phyloP scores from a whole-genome alignment of 345 rosid species.

The Syzygium oleosum region DNA sequence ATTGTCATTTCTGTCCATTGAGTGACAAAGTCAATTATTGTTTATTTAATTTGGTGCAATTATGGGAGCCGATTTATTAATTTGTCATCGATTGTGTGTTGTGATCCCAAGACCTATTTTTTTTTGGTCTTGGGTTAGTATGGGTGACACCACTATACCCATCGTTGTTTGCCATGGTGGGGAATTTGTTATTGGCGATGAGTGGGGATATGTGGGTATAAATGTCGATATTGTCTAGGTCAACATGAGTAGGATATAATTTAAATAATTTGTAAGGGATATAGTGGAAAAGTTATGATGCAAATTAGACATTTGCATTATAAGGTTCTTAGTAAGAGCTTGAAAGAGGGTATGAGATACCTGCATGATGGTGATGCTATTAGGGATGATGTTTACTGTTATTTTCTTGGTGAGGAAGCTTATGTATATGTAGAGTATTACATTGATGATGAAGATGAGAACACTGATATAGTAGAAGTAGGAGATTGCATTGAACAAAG shows the following conservation, averaged over 20 bases:
- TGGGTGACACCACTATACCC: background rate
- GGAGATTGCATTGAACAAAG: background rate
- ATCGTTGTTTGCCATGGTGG: background rate
- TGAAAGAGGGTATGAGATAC: background rate
- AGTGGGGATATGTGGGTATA: background rate
- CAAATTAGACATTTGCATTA: background rate
- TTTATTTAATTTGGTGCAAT: background rate
- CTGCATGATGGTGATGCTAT: background rate
- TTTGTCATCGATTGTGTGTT: rapidly evolving
- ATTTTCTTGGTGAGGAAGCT: background rate
- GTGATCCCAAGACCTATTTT: background rate
- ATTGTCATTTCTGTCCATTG: background rate
- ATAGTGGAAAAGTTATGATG: background rate
- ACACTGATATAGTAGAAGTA: background rate
- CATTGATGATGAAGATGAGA: rapidly evolving
- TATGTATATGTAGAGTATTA: background rate
- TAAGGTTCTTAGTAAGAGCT: background rate
- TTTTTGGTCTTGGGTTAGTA: background rate
- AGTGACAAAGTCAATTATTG: background rate
- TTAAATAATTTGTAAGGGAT: background rate
- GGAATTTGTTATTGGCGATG: background rate
- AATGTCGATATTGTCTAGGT: background rate
- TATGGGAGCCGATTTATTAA: background rate
- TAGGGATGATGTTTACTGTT: background rate
- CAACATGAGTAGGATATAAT: background rate